Base-by-base conservation (phyloP, 345 rosid genomes). In the Eutrema yunnanense region DNA sequence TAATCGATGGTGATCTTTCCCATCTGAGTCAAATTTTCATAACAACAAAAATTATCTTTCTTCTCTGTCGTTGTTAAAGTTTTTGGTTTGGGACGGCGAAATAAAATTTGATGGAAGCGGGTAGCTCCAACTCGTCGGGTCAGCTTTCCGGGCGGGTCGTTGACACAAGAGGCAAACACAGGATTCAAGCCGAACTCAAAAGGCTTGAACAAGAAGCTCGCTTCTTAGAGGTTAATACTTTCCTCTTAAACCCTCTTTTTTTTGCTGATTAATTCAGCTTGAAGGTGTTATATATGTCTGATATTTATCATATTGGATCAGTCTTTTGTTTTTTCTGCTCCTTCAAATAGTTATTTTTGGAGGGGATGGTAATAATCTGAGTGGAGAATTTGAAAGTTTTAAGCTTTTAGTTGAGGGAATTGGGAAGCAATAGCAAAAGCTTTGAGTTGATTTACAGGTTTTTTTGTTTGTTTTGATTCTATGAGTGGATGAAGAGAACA, bases 181-280 rank as follows among this genome's bases (percentile, higher is more conserved):
- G 91, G 84, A 69, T 91, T 76, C 88, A 81, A 53, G 97, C 93
- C 41, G 86, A 91, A 75, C 78, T 91, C 57, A 87, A 86, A 75
- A 86, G 92, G 47, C 88, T 91, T 22, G 88, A 91, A 74, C 97
- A 89, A 81, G 97, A 91, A 84, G 65, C 85, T 75, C 79, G 86
- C 54, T 87, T 83, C 76, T 78, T 86, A 56, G 91, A 91, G 96
- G 97, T 90, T 16, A 49, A n/a, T 3, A 46, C 10, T 74, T 62
- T 68, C 12, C 6, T 7, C 14, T 26, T 2, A 22, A 11, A 26
- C 16, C 26, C 6, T 12, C 2, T 1, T 32, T 40, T 54, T 3
- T 32, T 6, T 13, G 3, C 13, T 44, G 8, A 13, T 44, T 3
- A 22, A 42, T 42, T 5, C n/a, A 27, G 34, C 56, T 51, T 26